Base-by-base conservation (phyloP, 345 rosid genomes). In the Chamaenerion angustifolium region DNA sequence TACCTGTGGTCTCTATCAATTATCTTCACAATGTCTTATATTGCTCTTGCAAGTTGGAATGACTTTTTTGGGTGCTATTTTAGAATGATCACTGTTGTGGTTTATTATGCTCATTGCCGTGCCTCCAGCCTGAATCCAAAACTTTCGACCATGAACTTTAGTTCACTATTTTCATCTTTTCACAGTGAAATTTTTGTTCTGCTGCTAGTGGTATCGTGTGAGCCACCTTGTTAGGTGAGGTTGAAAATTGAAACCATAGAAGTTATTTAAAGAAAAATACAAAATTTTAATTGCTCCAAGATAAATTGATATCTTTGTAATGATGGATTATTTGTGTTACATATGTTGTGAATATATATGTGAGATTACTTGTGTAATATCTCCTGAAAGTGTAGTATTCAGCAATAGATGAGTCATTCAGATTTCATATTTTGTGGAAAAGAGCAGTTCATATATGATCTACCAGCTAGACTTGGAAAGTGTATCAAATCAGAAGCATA, bases 391-490 rank as follows among this genome's bases (percentile, higher is more conserved):
- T n/a, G 23, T 43, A 51, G 50, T 59, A 45, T 65, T 46, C 62
- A 52, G 57, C 16, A 60, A 60, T 68, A 37, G 23, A 50, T 51
- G 48, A 75, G 63, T 70, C 67, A 75, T 49, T 64, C 57, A 57
- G 49, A 51, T 57, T 65, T 75, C 60, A 51, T 69, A 58, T 72
- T 75, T 17, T 68, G 60, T 64, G 71, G 58, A 71, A 72, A 79
- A 73, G 88, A 62, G 76, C 95, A 93, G 99, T 82, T 93, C 86
- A 93, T 88, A 63, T 93, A 85, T 66, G 99, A 93, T 74, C 81
- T 93, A 69, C 99, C 99, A 6, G 84, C 90, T 59, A 81, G 90
- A 69, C 99, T 93, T 65, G 82, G 75, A 67, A 93, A 81, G 57
- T 93, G 94, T 67, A 85, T 85, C 63, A 79, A 88, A 72, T 77